Evolutionary conservation across 352 stramenopile genomes (phyloP).

Genomic region (Elongisporangium undulatum): DNA sequence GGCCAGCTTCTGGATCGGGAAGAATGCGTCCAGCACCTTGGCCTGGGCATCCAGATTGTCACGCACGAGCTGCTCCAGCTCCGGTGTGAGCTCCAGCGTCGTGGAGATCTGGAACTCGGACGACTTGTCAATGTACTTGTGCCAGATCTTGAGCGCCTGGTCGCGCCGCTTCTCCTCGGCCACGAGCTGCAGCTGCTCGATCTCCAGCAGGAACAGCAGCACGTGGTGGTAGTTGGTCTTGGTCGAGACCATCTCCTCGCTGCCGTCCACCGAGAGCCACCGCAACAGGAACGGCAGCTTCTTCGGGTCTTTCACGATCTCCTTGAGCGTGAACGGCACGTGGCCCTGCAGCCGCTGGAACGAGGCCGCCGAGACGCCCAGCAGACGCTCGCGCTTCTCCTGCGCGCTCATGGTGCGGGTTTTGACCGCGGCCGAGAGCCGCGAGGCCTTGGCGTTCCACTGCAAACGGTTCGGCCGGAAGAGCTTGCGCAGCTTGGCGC

Average conservation of each 20-base stretch:
- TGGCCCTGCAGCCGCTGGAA: conserved; percentile 75
- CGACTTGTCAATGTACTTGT: conserved; percentile 79
- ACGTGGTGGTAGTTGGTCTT: conserved; percentile 77
- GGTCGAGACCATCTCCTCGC: conserved; percentile 15
- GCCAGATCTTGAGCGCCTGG: conserved; percentile 79
- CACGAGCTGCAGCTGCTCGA: conserved; percentile 75
- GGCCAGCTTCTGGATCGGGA: conserved; percentile 80
- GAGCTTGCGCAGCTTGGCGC: conserved; percentile 68
- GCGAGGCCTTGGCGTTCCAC: conserved; percentile 27
- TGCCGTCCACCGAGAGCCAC: conserved; percentile 59
- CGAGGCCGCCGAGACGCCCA: conserved; percentile 46
- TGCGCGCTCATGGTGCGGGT: conserved; percentile 7
- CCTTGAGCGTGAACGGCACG: conserved; percentile 77
- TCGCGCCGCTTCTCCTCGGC: conserved; percentile 57
- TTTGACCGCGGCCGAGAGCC: not conserved
- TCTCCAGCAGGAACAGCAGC: conserved; percentile 78
- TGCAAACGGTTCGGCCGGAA: conserved; percentile 62
- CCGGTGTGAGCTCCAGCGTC: conserved; percentile 71
- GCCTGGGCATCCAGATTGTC: conserved; percentile 47
- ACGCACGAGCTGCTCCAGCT: conserved; percentile 74
- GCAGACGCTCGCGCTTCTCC: conserved; percentile 41
- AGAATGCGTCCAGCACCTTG: conserved; percentile 70
- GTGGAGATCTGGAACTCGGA: conserved; percentile 84
- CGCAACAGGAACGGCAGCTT: conserved; percentile 78
- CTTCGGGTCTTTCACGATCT: conserved; percentile 84